Evolutionary conservation across 495 filamentous ascomycete genomes (phyloP).

Genomic region (Aspergillus bertholletiae): DNA sequence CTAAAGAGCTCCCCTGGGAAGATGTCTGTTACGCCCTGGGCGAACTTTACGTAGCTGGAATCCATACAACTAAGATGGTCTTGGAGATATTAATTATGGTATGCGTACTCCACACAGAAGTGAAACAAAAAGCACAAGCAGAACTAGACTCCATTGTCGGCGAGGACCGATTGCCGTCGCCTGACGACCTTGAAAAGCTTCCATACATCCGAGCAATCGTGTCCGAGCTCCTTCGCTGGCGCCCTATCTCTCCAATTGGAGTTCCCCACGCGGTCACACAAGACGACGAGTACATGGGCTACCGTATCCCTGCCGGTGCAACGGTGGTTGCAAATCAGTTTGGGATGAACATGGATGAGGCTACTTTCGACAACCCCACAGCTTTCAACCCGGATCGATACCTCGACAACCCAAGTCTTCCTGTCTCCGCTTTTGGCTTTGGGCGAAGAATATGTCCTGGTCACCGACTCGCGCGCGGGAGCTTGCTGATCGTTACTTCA

Average conservation of each 20-base stretch:
- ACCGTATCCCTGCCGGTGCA: constrained; percentile 41
- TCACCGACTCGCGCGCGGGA: constrained; percentile 46
- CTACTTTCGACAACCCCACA: constrained; percentile 29
- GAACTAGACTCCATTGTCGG: constrained; percentile 33
- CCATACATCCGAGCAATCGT: constrained; percentile 33
- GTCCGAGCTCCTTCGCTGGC: constrained; percentile 33
- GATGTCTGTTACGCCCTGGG: constrained; percentile 31
- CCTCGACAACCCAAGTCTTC: constrained; percentile 23
- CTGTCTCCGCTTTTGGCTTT: constrained; percentile 24
- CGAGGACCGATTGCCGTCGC: constrained; percentile 9
- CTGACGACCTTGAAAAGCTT: constrained; percentile 17
- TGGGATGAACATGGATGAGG: constrained; percentile 37
- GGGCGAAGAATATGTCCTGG: constrained; percentile 29
- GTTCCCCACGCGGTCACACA: constrained; percentile 49
- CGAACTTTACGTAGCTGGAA: constrained; percentile 32
- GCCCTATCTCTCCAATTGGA: constrained; percentile 26
- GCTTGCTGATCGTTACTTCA: constrained; percentile 41
- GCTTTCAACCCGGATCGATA: constrained; percentile 39
- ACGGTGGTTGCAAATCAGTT: constrained; percentile 39
- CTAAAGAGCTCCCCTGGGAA: constrained; percentile 2
- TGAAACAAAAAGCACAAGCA: constrained; percentile 40
- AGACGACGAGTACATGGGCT: constrained; percentile 50
- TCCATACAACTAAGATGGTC: constrained; percentile 28
- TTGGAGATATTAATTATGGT: constrained; percentile 35
- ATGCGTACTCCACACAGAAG: constrained; percentile 33